Percentiles rank a stretch among this genome's conserved stretches.
Conservation (phyloP, 1,284 basidiomycete genomes). For the Rhodotorula glutinis region DNA sequence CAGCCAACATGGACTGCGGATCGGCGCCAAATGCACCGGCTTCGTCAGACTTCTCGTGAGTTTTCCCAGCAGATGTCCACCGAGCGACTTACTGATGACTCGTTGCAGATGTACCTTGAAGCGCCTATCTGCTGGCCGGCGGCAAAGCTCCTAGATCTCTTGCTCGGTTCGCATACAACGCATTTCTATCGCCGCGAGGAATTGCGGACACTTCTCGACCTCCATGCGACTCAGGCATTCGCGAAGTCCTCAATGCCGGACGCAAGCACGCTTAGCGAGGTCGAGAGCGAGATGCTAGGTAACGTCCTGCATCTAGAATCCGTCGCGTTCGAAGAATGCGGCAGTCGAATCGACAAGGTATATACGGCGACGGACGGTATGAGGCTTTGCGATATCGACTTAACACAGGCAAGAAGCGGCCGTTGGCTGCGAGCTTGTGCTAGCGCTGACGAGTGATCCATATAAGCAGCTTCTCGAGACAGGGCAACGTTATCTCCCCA, state of each 20-base stretch:
- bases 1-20: slow-evolving; percentile 53
- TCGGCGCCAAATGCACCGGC: slow-evolving; percentile 54
- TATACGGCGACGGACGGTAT: slow-evolving; percentile 4
- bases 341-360: background rate
- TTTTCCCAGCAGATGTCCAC: slow-evolving; percentile 49
- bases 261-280: slow-evolving; percentile 43
- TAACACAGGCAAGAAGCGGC: slow-evolving; percentile 2
- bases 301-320: slow-evolving; percentile 58
- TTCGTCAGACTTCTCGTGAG: slow-evolving; percentile 51
- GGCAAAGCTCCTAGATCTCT: slow-evolving; percentile 49
- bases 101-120: slow-evolving; percentile 45
- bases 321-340: slow-evolving; percentile 46
- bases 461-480: background rate
- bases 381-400: slow-evolving; percentile 19
- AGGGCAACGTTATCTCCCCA: slow-evolving; percentile 4
- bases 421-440: no score
- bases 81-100: slow-evolving; percentile 46
- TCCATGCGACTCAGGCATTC: slow-evolving; percentile 39
- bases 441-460: no score
- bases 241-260: no score
- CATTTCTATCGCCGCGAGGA: slow-evolving; percentile 50
- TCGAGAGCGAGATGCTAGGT: slow-evolving; percentile 61
- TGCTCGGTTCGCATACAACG: slow-evolving; percentile 53
- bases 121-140: slow-evolving; percentile 47
- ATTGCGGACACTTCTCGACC: slow-evolving; percentile 49